phyloP scores from a whole-genome alignment of 2,329 filamentous ascomycete genomes.

The Fusarium bulbicola region DNA sequence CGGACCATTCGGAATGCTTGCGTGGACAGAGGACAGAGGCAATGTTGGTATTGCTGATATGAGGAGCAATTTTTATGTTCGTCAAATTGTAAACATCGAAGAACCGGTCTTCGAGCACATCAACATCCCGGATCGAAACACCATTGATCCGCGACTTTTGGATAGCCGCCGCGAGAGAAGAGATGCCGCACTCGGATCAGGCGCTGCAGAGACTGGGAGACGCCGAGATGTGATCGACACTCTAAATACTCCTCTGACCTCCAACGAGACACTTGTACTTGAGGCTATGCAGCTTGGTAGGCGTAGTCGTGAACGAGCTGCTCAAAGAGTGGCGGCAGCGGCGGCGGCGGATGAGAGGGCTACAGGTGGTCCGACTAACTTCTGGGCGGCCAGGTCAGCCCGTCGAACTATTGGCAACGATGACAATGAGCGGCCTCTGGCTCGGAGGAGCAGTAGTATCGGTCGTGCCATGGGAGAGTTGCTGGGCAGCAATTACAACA shows the following conservation, averaged over 20 bases:
- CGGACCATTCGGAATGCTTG: slow-evolving; percentile 86
- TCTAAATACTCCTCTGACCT: slow-evolving; percentile 60
- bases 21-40: slow-evolving; percentile 92
- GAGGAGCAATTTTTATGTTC: slow-evolving; percentile 70
- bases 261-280: slow-evolving; percentile 65
- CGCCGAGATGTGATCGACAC: slow-evolving; percentile 51
- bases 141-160: slow-evolving; percentile 63
- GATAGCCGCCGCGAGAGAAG: slow-evolving; percentile 57
- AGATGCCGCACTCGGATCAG: slow-evolving; percentile 18
- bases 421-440: slow-evolving; percentile 43
- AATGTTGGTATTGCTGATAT: slow-evolving; percentile 79
- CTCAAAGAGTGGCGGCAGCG: slow-evolving; percentile 36
- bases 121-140: slow-evolving; percentile 63
- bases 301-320: slow-evolving; percentile 57
- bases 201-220: slow-evolving; percentile 22
- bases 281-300: slow-evolving; percentile 65
- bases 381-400: slow-evolving; percentile 25
- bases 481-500: slow-evolving; percentile 47
- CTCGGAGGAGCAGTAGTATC: slow-evolving; percentile 50
- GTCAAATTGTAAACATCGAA: slow-evolving; percentile 75
- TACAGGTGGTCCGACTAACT: slow-evolving; percentile 3
- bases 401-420: slow-evolving; percentile 33
- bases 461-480: slow-evolving; percentile 52
- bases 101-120: slow-evolving; percentile 66
- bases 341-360: slow-evolving; percentile 27